These are phyloP conservation scores for Debaryomyces hansenii DNA, from an alignment of 805 yeast species.

Conservation along the genomic window DNA sequence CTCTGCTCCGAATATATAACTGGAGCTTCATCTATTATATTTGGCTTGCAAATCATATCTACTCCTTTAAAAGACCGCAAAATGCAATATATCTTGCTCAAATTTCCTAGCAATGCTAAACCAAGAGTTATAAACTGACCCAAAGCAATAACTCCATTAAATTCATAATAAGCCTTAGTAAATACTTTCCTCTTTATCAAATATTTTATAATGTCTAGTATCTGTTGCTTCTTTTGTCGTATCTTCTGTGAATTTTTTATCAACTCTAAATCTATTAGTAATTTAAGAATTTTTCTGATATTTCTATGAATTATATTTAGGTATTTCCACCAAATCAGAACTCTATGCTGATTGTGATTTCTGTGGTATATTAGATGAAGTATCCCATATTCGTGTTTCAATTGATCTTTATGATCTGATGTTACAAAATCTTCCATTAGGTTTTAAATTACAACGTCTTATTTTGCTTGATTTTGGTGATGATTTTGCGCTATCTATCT, in stretches of 20 bases:
- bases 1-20: neutral
- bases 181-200: conserved; percentile 35
- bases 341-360: conserved; percentile 73
- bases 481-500: neutral
- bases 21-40: neutral
- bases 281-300: conserved; percentile 38
- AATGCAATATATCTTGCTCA: conserved; percentile 44
- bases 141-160: conserved; percentile 63
- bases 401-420: neutral
- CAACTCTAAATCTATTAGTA: conserved; percentile 12
- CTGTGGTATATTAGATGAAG: conserved; percentile 68
- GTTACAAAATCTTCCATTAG: conserved; percentile 3
- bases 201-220: conserved; percentile 19
- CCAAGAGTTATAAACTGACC: conserved; percentile 81
- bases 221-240: conserved; percentile 12
- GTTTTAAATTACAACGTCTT: neutral
- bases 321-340: conserved; percentile 74
- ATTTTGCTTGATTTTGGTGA: neutral
- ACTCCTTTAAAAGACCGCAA: conserved; percentile 19
- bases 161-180: conserved; percentile 55
- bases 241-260: conserved; percentile 5
- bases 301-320: conserved; percentile 63
- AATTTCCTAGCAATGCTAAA: conserved; percentile 59
- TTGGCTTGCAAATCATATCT: neutral
- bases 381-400: conserved; percentile 51